Percentiles rank a stretch among this genome's conserved stretches.
phyloP scores from a whole-genome alignment of 1,284 basidiomycete species.

The Hypsizygus ulmarius region DNA sequence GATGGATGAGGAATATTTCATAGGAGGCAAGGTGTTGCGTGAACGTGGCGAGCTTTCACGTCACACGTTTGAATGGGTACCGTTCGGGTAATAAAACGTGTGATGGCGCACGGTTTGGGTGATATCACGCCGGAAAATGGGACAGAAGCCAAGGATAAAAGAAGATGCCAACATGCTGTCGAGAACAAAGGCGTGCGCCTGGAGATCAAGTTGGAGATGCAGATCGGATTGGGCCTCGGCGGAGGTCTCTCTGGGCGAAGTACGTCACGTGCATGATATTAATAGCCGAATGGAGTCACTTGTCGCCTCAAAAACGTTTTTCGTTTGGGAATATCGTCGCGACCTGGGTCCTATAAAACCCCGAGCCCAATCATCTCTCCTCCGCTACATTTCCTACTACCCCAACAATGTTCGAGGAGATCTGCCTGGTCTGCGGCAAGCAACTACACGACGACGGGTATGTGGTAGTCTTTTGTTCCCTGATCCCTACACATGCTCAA shows the following conservation, averaged over 20 bases:
- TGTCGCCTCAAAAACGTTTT: conserved; percentile 30
- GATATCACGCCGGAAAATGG: conserved; percentile 15
- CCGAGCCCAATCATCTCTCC: conserved; percentile 11
- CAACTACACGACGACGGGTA: conserved; percentile 61
- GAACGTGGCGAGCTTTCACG: conserved; percentile 23
- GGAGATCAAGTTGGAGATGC: conserved; percentile 9
- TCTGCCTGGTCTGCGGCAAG: conserved; percentile 67
- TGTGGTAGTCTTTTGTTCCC: conserved; percentile 26
- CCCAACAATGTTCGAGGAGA: conserved; percentile 67
- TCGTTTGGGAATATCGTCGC: conserved; percentile 34
- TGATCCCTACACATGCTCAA: conserved; percentile 20
- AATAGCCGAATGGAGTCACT: conserved; percentile 31
- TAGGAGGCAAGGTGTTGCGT: conserved; percentile 3
- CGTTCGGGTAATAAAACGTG: conserved; percentile 24
- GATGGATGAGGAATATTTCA: background rate
- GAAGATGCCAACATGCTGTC: background rate
- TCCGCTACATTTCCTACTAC: conserved; percentile 17
- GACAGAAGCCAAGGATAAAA: conserved; percentile 3
- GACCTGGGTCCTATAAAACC: conserved; percentile 33
- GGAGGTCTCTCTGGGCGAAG: conserved; percentile 12
- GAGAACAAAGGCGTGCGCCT: conserved; percentile 7
- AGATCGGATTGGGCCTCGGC: conserved; percentile 19
- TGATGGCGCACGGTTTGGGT: conserved; percentile 24
- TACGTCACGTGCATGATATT: conserved; percentile 21
- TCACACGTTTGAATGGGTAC: conserved; percentile 24